phyloP scores from a whole-genome alignment of 768 basidiomycete species.

The Amanita polypyramis region DNA sequence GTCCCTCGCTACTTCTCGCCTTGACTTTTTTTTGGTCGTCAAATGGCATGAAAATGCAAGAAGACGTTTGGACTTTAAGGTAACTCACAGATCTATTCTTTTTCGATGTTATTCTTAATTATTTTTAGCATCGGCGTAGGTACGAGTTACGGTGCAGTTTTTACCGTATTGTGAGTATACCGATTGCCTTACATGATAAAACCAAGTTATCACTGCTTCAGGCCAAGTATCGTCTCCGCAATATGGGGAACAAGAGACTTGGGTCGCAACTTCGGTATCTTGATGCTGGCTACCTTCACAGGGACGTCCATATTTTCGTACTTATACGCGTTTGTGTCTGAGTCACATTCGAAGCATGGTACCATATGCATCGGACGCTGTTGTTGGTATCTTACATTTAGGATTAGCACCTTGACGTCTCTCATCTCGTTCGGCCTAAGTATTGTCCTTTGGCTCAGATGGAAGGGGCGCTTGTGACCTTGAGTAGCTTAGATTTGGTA shows the following conservation, averaged over 20 bases:
- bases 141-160: constrained; percentile 56
- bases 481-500: neutral
- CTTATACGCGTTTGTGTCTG: constrained; percentile 62
- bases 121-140: constrained; percentile 50
- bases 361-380: constrained; percentile 40
- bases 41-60: constrained; percentile 34
- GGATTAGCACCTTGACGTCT: constrained; percentile 32
- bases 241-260: constrained; percentile 64
- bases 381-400: constrained; percentile 66
- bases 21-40: constrained; percentile 48
- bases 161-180: constrained; percentile 55
- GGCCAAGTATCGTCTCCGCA: constrained; percentile 60
- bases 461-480: constrained; percentile 44
- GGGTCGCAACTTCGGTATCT: constrained; percentile 67
- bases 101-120: constrained; percentile 1
- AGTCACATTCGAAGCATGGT: constrained; percentile 31
- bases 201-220: constrained; percentile 16
- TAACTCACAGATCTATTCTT: constrained; percentile 16
- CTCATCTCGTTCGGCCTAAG: constrained; percentile 33
- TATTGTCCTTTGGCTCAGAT: constrained; percentile 48
- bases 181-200: neutral
- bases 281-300: constrained; percentile 66
- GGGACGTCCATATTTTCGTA: constrained; percentile 74
- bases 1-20: constrained; percentile 36
- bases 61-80: constrained; percentile 64